Evolutionary conservation across 495 filamentous ascomycete genomes (phyloP), one percentile per base, ranked within the genome.

Genomic region (Hyaloscypha finlandica): DNA sequence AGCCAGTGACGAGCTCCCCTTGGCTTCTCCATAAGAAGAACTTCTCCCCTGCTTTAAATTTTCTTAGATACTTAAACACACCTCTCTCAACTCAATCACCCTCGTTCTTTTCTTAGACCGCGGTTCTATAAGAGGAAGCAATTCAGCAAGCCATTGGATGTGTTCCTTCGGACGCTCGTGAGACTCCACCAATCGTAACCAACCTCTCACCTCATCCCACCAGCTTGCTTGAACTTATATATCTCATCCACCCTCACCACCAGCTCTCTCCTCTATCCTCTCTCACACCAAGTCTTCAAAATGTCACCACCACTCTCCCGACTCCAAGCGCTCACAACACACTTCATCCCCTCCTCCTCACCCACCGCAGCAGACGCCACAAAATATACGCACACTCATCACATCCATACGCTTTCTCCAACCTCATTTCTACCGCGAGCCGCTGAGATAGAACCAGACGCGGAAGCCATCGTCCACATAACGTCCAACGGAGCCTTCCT

Each of bases 351-450:
- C 73, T 75, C 71, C 54, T 68, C 76, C 67, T 75, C 79, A 9
- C 70, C 78, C 19, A 73, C 71, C 57, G 70, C 77, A 45, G 72
- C 75, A 35, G 65, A 75, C 12, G 67, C 71, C 5, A 75, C 67
- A 59, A 66, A 52, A 22, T 69, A 61, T 60, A 62, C 59, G 2
- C 53, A 66, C 30, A 56, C 42, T 5, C 71, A 76, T 59, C 87
- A 97, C 80, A 81, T 91, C 69, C 91, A 95, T 74, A 86, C 89
- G 12, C 86, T 99, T 20, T 92, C 92, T 1, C 95, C 95, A 0
- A 99, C 96, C 2, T 88, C 86, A 77, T 98, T 97, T 75, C 85
- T 99, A 16, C 89, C 90, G 37, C 87, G 94, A 60, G 95, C 95
- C 32, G 95, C 94, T 5, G 81, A 84, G 45, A 94, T 99, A 70